Conservation (phyloP, 1,284 basidiomycete genomes). For the Marasmius oreades region DNA sequence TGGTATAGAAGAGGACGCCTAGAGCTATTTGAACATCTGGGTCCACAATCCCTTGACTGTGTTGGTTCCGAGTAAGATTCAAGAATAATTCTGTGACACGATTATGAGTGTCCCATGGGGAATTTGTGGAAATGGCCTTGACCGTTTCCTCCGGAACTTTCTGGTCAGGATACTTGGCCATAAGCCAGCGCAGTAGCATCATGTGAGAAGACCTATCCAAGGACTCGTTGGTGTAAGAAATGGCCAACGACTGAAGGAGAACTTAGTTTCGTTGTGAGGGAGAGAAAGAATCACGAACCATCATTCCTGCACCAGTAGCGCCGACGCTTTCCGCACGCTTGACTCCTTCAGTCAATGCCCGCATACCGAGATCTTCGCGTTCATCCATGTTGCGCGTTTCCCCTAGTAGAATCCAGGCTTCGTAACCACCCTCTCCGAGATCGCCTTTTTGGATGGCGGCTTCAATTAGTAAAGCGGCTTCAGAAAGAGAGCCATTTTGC, state of each 20-base stretch:
- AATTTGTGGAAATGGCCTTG: slow-evolving; percentile 51
- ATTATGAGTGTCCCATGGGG: slow-evolving; percentile 85
- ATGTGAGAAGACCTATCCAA: slow-evolving; percentile 87
- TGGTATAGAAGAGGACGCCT: slow-evolving; percentile 92
- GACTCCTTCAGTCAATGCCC: slow-evolving; percentile 70
- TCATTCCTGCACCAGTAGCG: slow-evolving; percentile 74
- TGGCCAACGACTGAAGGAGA: slow-evolving; percentile 79
- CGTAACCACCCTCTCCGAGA: slow-evolving; percentile 76
- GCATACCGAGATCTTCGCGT: slow-evolving; percentile 77
- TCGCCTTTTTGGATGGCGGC: slow-evolving; percentile 82
- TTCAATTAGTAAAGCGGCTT: slow-evolving; percentile 83
- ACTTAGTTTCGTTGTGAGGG: slow-evolving; percentile 1
- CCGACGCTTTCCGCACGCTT: slow-evolving; percentile 58
- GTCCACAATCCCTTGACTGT: slow-evolving; percentile 71
- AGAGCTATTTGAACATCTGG: slow-evolving; percentile 93
- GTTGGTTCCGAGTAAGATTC: slow-evolving; percentile 78
- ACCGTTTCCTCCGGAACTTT: slow-evolving; percentile 56
- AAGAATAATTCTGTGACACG: slow-evolving; percentile 85
- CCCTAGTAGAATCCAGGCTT: slow-evolving; percentile 92
- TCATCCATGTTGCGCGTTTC: slow-evolving; percentile 98
- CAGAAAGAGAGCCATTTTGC: slow-evolving; percentile 79
- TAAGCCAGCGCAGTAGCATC: slow-evolving; percentile 87
- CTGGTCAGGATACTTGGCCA: slow-evolving; percentile 70
- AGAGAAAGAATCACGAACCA: slow-evolving; percentile 51
- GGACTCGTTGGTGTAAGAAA: slow-evolving; percentile 96